Percentiles rank a stretch among this genome's conserved stretches.
Evolutionary conservation across 2,329 filamentous ascomycete species (phyloP).

Genomic region (Exophiala mesophila): DNA sequence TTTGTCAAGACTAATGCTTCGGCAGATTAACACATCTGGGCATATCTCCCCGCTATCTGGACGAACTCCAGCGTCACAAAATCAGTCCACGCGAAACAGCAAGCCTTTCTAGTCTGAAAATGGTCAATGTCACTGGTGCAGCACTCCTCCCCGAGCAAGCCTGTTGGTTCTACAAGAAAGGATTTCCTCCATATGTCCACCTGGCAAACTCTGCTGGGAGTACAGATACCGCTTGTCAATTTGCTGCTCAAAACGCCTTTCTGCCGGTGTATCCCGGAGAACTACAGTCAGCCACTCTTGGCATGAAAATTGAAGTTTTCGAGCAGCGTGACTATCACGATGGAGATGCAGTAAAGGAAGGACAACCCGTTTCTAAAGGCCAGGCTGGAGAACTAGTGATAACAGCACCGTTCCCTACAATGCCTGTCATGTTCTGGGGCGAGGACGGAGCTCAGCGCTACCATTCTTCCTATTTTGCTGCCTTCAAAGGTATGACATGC

Average conservation of each 20-base stretch:
- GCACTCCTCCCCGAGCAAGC: conserved; percentile 70
- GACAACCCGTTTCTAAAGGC: conserved; percentile 37
- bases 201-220: conserved; percentile 39
- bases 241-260: conserved; percentile 56
- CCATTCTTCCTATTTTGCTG: conserved; percentile 27
- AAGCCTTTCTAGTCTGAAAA: no score
- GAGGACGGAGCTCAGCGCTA: conserved; percentile 52
- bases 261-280: conserved; percentile 59
- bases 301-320: background rate
- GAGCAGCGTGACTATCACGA: conserved; percentile 32
- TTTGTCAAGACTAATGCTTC: no score
- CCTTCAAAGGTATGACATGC: background rate
- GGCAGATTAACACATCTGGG: no score
- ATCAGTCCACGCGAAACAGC: no score
- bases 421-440: conserved; percentile 61
- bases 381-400: conserved; percentile 74
- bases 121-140: conserved; percentile 82
- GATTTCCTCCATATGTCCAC: conserved; percentile 62
- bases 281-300: conserved; percentile 50
- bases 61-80: no score
- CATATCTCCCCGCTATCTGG: no score
- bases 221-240: conserved; percentile 29
- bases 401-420: conserved; percentile 67
- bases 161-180: conserved; percentile 71
- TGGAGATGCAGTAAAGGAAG: conserved; percentile 1